These are phyloP conservation scores for Hippophae tibetana DNA, from an alignment of 306 rosid genomes.

Conservation along the genomic window DNA sequence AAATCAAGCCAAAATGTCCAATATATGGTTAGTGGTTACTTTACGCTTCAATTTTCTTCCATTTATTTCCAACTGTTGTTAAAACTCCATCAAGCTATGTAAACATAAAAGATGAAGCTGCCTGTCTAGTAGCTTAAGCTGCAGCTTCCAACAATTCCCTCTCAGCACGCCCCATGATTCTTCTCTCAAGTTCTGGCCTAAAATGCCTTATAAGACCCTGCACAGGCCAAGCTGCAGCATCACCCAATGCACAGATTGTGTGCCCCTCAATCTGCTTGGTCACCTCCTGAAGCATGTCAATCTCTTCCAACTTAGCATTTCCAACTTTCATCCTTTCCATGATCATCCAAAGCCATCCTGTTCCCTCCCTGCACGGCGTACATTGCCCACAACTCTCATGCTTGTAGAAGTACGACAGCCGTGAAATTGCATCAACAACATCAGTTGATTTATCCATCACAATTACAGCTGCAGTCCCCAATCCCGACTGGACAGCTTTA, in stretches of 20 bases:
- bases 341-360: slow-evolving; percentile 99
- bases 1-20: slow-evolving; percentile 10
- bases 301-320: slow-evolving; percentile 93
- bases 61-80: slow-evolving; percentile 1
- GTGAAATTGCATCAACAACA: slow-evolving; percentile 94
- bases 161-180: slow-evolving; percentile 81
- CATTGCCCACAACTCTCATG: slow-evolving; percentile 99
- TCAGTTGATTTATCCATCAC: slow-evolving; percentile 98
- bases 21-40: slow-evolving; percentile 8
- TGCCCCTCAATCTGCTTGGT: slow-evolving; percentile 98
- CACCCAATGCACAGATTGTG: slow-evolving; percentile 95
- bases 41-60: background rate
- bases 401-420: slow-evolving; percentile 98
- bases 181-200: slow-evolving; percentile 98
- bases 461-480: slow-evolving; percentile 98
- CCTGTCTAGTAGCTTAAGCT: slow-evolving; percentile 50
- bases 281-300: slow-evolving; percentile 97
- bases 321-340: slow-evolving; percentile 98
- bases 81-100: slow-evolving; percentile 6
- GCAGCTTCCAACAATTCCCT: slow-evolving; percentile 81
- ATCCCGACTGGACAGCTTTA: slow-evolving; percentile 74
- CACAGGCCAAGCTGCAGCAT: slow-evolving; percentile 99
- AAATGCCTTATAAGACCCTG: slow-evolving; percentile 98
- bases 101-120: slow-evolving; percentile 24
- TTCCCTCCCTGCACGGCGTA: slow-evolving; percentile 98